Conservation (phyloP, 2,329 filamentous ascomycete species). For the Parascedosporium putredinis region DNA sequence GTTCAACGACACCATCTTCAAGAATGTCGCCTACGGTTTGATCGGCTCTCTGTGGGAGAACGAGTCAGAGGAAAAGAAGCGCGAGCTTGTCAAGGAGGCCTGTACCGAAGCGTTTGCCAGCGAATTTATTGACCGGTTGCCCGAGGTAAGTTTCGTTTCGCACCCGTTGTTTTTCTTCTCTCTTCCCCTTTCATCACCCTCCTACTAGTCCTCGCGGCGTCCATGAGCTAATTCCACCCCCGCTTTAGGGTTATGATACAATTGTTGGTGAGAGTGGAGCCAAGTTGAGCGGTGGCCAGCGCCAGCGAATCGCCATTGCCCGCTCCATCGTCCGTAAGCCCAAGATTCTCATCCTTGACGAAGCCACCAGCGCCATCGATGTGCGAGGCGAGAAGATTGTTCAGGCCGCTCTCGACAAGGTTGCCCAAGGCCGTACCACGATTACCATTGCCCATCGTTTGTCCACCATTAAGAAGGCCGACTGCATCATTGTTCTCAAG, state of each 20-base stretch:
- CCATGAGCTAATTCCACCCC: background rate
- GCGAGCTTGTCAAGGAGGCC: conserved; percentile 49
- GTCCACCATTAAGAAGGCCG: conserved; percentile 66
- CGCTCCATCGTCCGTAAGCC: conserved; percentile 64
- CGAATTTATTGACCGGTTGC: conserved; percentile 56
- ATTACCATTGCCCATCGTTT: conserved; percentile 67
- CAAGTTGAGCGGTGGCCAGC: conserved; percentile 73
- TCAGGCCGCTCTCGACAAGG: conserved; percentile 51
- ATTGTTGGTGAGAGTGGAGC: conserved; percentile 67
- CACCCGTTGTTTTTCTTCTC: background rate
- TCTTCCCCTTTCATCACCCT: background rate
- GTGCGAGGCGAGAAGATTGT: conserved; percentile 48
- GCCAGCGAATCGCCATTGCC: conserved; percentile 73
- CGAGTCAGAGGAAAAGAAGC: conserved; percentile 25
- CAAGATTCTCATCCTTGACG: conserved; percentile 63
- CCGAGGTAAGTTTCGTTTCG: conserved; percentile 29
- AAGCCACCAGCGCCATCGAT: conserved; percentile 61
- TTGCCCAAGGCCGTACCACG: conserved; percentile 54
- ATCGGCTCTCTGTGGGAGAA: conserved; percentile 41
- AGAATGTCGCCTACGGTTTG: conserved; percentile 52
- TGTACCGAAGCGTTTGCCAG: conserved; percentile 59
- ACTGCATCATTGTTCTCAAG: conserved; percentile 64
- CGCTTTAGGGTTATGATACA: conserved; percentile 54
- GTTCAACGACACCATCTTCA: conserved; percentile 40
- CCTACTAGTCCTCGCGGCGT: too few relatives aligned